Conservation (phyloP, 1,284 basidiomycete genomes). For the Moesziomyces antarcticus region DNA sequence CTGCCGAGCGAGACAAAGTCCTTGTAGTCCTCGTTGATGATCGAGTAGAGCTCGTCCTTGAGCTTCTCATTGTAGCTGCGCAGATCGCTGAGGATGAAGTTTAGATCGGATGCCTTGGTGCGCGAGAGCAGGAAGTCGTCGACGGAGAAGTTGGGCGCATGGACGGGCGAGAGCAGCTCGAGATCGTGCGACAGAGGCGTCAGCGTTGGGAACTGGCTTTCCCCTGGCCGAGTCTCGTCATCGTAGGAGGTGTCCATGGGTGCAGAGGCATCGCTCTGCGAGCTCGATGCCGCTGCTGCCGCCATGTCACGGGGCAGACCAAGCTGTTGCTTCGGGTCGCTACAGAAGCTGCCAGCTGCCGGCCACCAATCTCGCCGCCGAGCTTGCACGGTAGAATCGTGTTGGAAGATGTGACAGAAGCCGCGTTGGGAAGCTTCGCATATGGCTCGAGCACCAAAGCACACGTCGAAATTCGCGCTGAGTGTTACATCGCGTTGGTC, state of each 20-base stretch:
- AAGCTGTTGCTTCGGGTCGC: background rate
- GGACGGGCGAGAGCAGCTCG: constrained; percentile 75
- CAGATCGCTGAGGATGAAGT: constrained; percentile 86
- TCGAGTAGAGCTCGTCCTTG: constrained; percentile 89
- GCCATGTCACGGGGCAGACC: constrained; percentile 1
- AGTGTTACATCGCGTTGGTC: background rate
- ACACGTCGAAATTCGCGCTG: background rate
- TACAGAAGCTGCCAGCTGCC: background rate
- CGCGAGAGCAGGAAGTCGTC: constrained; percentile 90
- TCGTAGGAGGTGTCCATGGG: constrained; percentile 5
- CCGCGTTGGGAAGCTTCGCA: background rate
- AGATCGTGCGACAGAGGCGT: constrained; percentile 83
- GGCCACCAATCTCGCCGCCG: background rate
- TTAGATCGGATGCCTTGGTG: constrained; percentile 81
- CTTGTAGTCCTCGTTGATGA: constrained; percentile 98
- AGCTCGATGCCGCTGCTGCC: constrained; percentile 5
- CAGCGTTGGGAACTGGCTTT: constrained; percentile 74
- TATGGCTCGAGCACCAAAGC: background rate
- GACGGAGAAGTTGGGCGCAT: constrained; percentile 74
- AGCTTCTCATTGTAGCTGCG: constrained; percentile 83
- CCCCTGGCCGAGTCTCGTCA: background rate
- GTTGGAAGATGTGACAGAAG: background rate
- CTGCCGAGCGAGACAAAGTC: constrained; percentile 91
- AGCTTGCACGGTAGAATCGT: background rate
- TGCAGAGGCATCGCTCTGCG: constrained; percentile 7